A percentile compares a stretch with the other conserved stretches of the same genome.
phyloP scores from a whole-genome alignment of 495 filamentous ascomycete species.

The Xylaria bambusicola region DNA sequence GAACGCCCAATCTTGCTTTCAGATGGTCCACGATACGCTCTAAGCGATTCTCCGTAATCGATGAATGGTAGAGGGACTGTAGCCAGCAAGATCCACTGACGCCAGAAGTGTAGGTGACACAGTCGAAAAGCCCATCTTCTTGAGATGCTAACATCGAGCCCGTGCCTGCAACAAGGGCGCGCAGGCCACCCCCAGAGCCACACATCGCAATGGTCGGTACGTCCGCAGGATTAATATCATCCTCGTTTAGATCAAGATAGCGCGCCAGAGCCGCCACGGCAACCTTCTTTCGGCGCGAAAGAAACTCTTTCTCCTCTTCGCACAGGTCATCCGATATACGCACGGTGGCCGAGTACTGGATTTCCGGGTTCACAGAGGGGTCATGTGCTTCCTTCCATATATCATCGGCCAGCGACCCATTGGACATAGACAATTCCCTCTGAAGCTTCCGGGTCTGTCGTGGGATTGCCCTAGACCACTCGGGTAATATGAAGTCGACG shows the following conservation, averaged over 20 bases:
- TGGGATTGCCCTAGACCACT: conserved; percentile 78
- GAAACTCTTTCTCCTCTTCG: conserved; percentile 74
- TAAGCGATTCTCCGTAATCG: conserved; percentile 65
- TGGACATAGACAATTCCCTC: conserved; percentile 79
- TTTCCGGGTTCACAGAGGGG: conserved; percentile 80
- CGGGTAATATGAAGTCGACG: conserved; percentile 70
- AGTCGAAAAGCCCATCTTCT: conserved; percentile 88
- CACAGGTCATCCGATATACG: conserved; percentile 83
- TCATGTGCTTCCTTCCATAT: conserved; percentile 93
- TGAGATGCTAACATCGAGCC: conserved; percentile 79
- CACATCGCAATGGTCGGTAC: conserved; percentile 91
- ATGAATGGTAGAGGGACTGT: conserved; percentile 86
- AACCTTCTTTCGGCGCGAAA: conserved; percentile 62
- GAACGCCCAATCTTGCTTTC: conserved; percentile 77
- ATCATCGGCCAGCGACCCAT: conserved; percentile 84
- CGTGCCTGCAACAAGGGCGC: conserved; percentile 85
- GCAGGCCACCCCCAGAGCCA: conserved; percentile 86
- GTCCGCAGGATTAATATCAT: conserved; percentile 88
- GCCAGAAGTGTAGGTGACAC: conserved; percentile 89
- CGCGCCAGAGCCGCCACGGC: conserved; percentile 71
- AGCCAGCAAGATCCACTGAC: conserved; percentile 97
- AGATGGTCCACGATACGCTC: conserved; percentile 75
- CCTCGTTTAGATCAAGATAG: conserved; percentile 75
- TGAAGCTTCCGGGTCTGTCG: conserved; percentile 82
- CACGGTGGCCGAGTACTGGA: conserved; percentile 74